Conservation (phyloP, 1,139 yeast genomes). For the Suhomyces bribrorum region DNA sequence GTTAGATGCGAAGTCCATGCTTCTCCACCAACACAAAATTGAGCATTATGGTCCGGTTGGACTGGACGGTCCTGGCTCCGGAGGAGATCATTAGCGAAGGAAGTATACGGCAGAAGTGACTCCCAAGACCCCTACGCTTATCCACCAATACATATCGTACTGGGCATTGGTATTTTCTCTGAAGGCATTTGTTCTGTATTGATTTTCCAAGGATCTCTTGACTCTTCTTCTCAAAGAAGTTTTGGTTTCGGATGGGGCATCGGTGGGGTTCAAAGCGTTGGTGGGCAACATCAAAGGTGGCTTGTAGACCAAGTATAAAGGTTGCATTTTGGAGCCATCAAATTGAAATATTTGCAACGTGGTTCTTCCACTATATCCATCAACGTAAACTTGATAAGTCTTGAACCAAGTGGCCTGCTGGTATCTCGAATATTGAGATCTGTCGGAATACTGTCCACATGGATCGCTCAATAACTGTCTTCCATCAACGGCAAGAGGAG, state of each 20-base stretch:
- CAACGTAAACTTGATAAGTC: slow-evolving; percentile 61
- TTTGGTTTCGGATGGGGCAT: slow-evolving; percentile 39
- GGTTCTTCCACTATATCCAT: slow-evolving; percentile 80
- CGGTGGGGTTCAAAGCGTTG: slow-evolving; percentile 82
- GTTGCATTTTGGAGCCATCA: slow-evolving; percentile 84
- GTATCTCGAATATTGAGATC: slow-evolving; percentile 70
- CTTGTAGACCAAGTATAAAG: slow-evolving; percentile 83
- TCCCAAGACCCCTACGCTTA: slow-evolving; percentile 33
- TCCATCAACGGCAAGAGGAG: slow-evolving; percentile 86
- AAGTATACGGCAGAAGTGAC: slow-evolving; percentile 20
- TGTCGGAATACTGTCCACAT: slow-evolving; percentile 55
- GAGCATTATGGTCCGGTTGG: no score
- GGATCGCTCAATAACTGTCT: slow-evolving; percentile 90
- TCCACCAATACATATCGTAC: slow-evolving; percentile 51
- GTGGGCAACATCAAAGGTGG: slow-evolving; percentile 98
- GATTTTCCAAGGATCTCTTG: slow-evolving; percentile 76
- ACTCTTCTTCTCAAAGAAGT: slow-evolving; percentile 49
- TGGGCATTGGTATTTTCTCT: slow-evolving; percentile 42
- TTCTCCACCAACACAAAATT: not conserved
- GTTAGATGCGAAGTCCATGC: no score
- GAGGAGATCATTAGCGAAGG: slow-evolving; percentile 10
- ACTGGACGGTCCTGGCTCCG: not conserved
- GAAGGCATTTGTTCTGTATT: slow-evolving; percentile 74
- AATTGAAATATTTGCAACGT: slow-evolving; percentile 72
- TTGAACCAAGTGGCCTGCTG: slow-evolving; percentile 63